A percentile compares a stretch with the other conserved stretches of the same genome.
Conservation (phyloP, 108 stramenopile species). For the Fragilaria crotonensis region DNA sequence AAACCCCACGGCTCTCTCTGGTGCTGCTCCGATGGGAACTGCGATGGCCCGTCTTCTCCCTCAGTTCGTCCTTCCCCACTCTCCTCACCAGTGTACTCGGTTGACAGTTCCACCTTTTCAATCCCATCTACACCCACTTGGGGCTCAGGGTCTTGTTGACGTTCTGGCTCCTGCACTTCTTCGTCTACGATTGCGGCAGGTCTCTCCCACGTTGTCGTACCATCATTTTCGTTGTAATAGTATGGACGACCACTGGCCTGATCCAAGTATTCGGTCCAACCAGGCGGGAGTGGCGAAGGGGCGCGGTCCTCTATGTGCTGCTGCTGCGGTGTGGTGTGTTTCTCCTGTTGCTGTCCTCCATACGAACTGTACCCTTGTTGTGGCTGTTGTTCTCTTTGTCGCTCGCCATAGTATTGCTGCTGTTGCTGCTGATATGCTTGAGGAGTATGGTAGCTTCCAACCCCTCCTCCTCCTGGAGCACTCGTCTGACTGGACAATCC, state of each 20-base stretch:
- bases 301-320: conserved; percentile 10
- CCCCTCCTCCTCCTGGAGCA: not conserved
- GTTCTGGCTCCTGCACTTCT: conserved; percentile 6
- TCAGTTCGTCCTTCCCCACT: too few relatives aligned
- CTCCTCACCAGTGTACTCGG: too few relatives aligned
- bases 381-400: conserved; percentile 5
- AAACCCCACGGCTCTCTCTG: conserved; percentile 4
- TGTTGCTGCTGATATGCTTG: not conserved
- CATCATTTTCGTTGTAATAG: conserved; percentile 67
- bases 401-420: not conserved
- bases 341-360: conserved; percentile 18
- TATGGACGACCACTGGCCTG: conserved; percentile 60
- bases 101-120: too few relatives aligned
- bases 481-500: not conserved
- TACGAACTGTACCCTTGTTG: conserved; percentile 11
- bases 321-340: conserved; percentile 13
- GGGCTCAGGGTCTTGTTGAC: too few relatives aligned
- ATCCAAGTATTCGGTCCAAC: conserved; percentile 75
- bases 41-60: too few relatives aligned
- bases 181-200: conserved; percentile 25
- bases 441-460: not conserved
- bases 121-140: too few relatives aligned
- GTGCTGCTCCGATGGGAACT: too few relatives aligned
- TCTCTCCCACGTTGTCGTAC: conserved; percentile 80
- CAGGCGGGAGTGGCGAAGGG: conserved; percentile 21